These are phyloP conservation scores for Alternaria gaisen DNA, from an alignment of 2,329 filamentous ascomycete genomes.

Conservation along the genomic window DNA sequence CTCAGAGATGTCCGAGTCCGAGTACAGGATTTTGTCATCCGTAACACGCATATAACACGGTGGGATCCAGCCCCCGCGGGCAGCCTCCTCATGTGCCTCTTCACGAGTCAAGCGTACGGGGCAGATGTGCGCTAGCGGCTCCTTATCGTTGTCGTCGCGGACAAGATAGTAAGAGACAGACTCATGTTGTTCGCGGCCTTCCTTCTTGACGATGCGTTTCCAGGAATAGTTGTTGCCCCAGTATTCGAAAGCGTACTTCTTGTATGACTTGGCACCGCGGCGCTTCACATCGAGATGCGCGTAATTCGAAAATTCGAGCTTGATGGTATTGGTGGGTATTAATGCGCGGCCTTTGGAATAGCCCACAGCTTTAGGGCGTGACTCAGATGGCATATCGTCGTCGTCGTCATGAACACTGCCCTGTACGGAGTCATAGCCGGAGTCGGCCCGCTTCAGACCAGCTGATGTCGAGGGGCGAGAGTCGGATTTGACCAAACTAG, in stretches of 20 bases:
- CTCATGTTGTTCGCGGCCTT: slow-evolving; percentile 62
- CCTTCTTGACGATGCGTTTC: slow-evolving; percentile 76
- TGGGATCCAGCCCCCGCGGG: slow-evolving; percentile 87
- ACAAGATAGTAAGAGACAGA: slow-evolving; percentile 82
- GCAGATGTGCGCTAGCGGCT: slow-evolving; percentile 80
- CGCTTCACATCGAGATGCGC: slow-evolving; percentile 86
- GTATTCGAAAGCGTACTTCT: slow-evolving; percentile 91
- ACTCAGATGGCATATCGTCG: slow-evolving; percentile 23
- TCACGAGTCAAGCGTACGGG: slow-evolving; percentile 77
- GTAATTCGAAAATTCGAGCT: slow-evolving; percentile 97
- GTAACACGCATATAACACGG: slow-evolving; percentile 92
- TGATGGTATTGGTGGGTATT: slow-evolving; percentile 77
- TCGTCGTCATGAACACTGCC: slow-evolving; percentile 28
- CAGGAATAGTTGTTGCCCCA: slow-evolving; percentile 89
- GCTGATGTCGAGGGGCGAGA: slow-evolving; percentile 54
- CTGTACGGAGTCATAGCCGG: slow-evolving; percentile 63
- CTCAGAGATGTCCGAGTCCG: slow-evolving; percentile 85
- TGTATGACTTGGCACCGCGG: slow-evolving; percentile 70
- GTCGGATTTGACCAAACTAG: slow-evolving; percentile 65
- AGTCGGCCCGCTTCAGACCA: slow-evolving; percentile 65
- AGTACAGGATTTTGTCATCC: slow-evolving; percentile 73
- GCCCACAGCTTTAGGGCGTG: slow-evolving; percentile 45
- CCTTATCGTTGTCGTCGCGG: slow-evolving; percentile 68
- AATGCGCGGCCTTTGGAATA: slow-evolving; percentile 52
- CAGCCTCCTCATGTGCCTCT: slow-evolving; percentile 75